Conservation (phyloP, 495 filamentous ascomycete species). For the Penicillium antarcticum region DNA sequence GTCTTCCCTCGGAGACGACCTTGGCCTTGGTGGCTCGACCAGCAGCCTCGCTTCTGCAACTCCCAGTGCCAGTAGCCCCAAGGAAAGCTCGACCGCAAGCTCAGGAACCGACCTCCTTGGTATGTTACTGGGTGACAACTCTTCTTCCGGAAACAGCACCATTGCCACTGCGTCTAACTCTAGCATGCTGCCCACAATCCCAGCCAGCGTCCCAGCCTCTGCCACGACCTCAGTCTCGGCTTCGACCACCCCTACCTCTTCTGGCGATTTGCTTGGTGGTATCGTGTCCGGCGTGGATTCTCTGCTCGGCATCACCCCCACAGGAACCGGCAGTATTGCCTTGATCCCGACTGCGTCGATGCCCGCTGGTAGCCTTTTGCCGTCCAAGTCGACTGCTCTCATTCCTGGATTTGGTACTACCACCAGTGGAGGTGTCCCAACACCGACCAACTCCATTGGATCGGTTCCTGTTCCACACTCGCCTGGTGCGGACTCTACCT, state of each 20-base stretch:
- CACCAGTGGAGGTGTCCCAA: slow-evolving; percentile 25
- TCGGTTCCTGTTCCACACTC: slow-evolving; percentile 17
- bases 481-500: slow-evolving; percentile 8
- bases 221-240: slow-evolving; percentile 14
- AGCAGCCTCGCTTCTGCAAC: slow-evolving; percentile 4
- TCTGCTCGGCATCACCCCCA: slow-evolving; percentile 4
- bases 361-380: slow-evolving; percentile 5
- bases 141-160: slow-evolving; percentile 4
- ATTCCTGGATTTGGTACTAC: slow-evolving; percentile 21
- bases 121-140: slow-evolving; percentile 1
- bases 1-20: not conserved
- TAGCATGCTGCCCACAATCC: slow-evolving; percentile 16
- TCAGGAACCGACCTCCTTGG: slow-evolving; percentile 3
- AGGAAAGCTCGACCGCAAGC: not conserved
- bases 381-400: slow-evolving; percentile 12
- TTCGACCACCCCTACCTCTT: slow-evolving; percentile 5
- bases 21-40: not conserved
- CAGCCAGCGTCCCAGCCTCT: slow-evolving; percentile 25
- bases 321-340: slow-evolving; percentile 13
- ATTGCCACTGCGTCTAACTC: slow-evolving; percentile 1
- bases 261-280: slow-evolving; percentile 6
- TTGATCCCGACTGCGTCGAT: slow-evolving; percentile 12
- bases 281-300: slow-evolving; percentile 8
- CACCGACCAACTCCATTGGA: slow-evolving; percentile 23
- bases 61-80: not conserved